Evolutionary conservation across 768 basidiomycete genomes (phyloP).

Genomic region (Phanerochaete carnosa): DNA sequence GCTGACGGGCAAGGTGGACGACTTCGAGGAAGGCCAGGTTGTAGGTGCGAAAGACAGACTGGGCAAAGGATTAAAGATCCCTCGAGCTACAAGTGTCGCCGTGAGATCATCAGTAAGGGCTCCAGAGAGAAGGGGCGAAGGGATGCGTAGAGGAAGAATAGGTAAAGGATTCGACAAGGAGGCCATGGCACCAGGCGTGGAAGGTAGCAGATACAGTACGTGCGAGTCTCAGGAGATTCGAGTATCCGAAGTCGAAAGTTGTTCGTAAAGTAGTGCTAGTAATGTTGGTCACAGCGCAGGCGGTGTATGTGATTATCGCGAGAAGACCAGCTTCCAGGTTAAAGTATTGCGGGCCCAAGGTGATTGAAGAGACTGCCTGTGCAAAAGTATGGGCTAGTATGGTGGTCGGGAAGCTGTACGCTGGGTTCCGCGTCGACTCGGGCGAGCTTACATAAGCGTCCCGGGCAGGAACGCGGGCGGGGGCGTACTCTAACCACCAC

Average conservation of each 20-base stretch:
- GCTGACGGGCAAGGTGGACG: neutral
- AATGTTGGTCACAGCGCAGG: neutral
- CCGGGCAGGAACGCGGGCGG: conserved; percentile 9
- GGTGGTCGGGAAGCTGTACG: neutral
- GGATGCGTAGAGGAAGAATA: conserved; percentile 24
- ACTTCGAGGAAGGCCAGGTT: neutral
- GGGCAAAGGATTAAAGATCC: conserved; percentile 14
- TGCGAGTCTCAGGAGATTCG: neutral
- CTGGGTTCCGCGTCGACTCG: neutral
- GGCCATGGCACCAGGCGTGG: conserved; percentile 2
- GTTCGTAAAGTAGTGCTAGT: neutral
- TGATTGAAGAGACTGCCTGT: neutral
- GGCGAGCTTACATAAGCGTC: conserved; percentile 1
- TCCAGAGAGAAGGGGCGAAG: conserved; percentile 28
- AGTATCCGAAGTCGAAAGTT: neutral
- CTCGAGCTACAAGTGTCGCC: conserved; percentile 14
- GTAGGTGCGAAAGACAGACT: conserved; percentile 10
- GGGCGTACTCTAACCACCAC: conserved; percentile 10
- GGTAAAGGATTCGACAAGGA: conserved; percentile 10
- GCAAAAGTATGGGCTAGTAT: neutral
- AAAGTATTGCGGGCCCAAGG: neutral
- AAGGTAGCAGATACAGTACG: neutral
- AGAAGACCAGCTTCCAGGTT: neutral
- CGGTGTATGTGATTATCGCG: neutral
- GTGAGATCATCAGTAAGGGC: conserved; percentile 16